Evolutionary conservation across 2,329 filamentous ascomycete species (phyloP), one percentile per base, ranked within the genome.

Genomic region (Colletotrichum simmondsii): DNA sequence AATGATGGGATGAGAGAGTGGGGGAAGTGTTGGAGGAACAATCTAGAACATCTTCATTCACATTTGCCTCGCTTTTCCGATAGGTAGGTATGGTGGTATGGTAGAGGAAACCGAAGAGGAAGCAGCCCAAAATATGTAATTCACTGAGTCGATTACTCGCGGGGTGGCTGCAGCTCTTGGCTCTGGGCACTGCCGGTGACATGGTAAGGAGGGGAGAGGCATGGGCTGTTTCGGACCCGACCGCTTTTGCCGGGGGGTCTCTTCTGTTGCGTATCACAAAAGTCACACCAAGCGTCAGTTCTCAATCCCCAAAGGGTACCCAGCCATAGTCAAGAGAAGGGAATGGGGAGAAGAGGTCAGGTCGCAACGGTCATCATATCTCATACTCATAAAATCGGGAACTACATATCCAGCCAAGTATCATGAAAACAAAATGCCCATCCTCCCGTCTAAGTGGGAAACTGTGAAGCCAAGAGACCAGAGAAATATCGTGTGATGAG

Each of bases 381-480:
- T 64, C 64, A 68, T 68, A 14, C 46, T 46, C 24, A 6, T 49
- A 22, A 22, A 10, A 49, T 58, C 58, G 24, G 14, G 62, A 63
- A 56, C 68, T 67, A 60, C 42, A 35, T 52, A 42, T 22, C 30
- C 24, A 59, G 42, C 30, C 62, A 14, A 35, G 16, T 22, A 26
- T 46, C 65, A 59, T 6, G n/a, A 28, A 14, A 49, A 52, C n/a
- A 42, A 58, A 53, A 16, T 19, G 28, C 22, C 49, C 26, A n/a
- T 32, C 46, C 19, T 22, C 42, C 67, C 28, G 5, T 64, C 37
- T 52, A 61, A 53, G 19, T 28, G 67, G 59, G 66, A 37, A 46
- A 66, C 35, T 19, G 19, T 6, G 65, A 68, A 58, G 49, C n/a
- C 19, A 60, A 65, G 54, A 59, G 16, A 54, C 24, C 19, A 62